Base-by-base conservation (phyloP, 441 rosid species). In the Bruguiera hainesii region DNA sequence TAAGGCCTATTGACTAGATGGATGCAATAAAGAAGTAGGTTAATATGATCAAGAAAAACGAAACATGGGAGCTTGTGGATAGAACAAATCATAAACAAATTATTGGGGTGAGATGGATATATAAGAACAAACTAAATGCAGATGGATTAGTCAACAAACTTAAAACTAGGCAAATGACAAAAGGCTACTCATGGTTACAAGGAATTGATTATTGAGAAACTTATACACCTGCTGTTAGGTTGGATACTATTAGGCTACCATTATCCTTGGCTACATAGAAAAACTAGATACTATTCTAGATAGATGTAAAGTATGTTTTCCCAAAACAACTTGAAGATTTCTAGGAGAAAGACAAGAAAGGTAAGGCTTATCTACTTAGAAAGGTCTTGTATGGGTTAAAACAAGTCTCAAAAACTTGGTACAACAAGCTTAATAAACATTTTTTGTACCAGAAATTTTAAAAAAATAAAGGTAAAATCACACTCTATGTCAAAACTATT, bases 391-490 rank as follows among this genome's bases (percentile, higher is more conserved):
- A 51, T 8, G 10, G 3, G 21, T 1, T 51, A 18, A 51, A 49
- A 51, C 11, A 51, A n/a, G 25, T 3, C 3, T 1, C 11, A 51
- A 0, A 0, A 1, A 3, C 10, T 4, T 6, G 1, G 1, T 51
- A 51, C 16, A 51, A 5, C 10, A 7, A 4, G 0, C 25, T 51
- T 2, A 1, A 51, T 2, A 9, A 51, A 18, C 3, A n/a, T 19
- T 0, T n/a, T 0, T 2, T 18, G 20, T 6, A 19, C 1, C 5
- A 1, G 0, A 2, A 23, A 6, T n/a, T 51, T 51, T 0, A 2
- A 18, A 51, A 21, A 1, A 1, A 23, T 9, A 51, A 18, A 18
- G 2, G 8, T 51, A 23, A 51, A 51, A 1, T 7, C 1, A 3
- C 11, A 1, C 11, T 51, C 1, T 51, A 51, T 51, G 3, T n/a